A percentile compares a stretch with the other conserved stretches of the same genome.
phyloP scores from a whole-genome alignment of 164 flowering plant genomes.

The Magnolia sinica region DNA sequence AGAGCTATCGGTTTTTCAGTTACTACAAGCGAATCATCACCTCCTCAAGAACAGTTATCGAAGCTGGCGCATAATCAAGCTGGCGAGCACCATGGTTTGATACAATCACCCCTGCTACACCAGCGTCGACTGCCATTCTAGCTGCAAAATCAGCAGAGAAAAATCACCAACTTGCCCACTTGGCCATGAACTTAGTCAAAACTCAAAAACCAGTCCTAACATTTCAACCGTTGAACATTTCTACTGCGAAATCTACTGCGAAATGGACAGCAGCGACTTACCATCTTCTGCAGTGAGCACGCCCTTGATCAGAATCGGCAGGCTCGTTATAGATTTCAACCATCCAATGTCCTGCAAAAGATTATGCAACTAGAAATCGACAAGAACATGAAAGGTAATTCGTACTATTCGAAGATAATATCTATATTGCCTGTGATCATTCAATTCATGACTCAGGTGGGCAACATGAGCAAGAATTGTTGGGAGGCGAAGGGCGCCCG shows the following conservation, averaged over 20 bases:
- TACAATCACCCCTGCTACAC: conserved; percentile 68
- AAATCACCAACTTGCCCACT: conserved; percentile 26
- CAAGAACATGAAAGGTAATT: too few species aligned
- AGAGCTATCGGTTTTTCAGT: background rate
- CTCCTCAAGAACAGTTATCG: conserved; percentile 78
- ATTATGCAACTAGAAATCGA: too few species aligned
- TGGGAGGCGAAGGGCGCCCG: too few species aligned
- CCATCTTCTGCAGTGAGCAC: conserved; percentile 82
- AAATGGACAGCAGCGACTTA: conserved; percentile 19
- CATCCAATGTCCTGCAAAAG: conserved; percentile 68
- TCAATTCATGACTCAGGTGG: too few species aligned
- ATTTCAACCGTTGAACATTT: conserved; percentile 33
- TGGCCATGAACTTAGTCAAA: background rate
- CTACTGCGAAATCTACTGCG: background rate
- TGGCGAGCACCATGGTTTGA: conserved; percentile 90
- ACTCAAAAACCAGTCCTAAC: conserved; percentile 18
- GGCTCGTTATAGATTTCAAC: conserved; percentile 70
- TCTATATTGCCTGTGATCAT: too few species aligned
- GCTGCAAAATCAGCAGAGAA: conserved; percentile 46
- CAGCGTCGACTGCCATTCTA: conserved; percentile 59
- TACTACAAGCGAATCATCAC: conserved; percentile 21
- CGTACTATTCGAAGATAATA: too few species aligned
- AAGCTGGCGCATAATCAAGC: conserved; percentile 66
- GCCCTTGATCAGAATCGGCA: conserved; percentile 84
- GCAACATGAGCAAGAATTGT: too few species aligned